Evolutionary conservation across 2,329 filamentous ascomycete genomes (phyloP).

Genomic region (Paecilomyces sp.): DNA sequence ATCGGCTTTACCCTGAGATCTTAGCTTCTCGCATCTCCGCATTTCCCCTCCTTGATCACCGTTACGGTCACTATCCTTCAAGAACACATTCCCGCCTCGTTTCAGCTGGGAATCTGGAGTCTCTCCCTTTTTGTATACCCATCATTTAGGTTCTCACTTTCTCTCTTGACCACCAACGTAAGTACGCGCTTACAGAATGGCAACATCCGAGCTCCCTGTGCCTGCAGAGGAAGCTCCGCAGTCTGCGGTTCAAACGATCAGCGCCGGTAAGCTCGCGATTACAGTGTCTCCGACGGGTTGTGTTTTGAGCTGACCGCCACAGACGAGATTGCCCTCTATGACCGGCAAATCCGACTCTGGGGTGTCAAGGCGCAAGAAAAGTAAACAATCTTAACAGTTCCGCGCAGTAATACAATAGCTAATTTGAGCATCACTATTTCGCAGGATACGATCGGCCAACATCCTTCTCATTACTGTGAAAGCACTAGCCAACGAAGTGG

Average conservation of each 20-base stretch:
- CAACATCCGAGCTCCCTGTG: conserved; percentile 11
- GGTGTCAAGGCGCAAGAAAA: conserved; percentile 87
- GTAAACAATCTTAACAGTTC: conserved; percentile 24
- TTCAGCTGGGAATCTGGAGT: not conserved
- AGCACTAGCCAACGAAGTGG: conserved; percentile 85
- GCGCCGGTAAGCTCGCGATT: conserved; percentile 20
- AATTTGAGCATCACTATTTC: not conserved
- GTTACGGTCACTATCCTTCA: not conserved
- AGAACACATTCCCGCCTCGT: not conserved
- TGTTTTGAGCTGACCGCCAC: conserved; percentile 3
- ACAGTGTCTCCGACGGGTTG: not conserved
- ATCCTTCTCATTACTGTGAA: conserved; percentile 84
- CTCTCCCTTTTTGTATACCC: not conserved
- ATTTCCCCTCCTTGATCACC: not conserved
- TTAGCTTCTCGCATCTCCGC: not conserved
- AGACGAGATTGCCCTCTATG: conserved; percentile 97
- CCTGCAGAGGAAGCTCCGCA: conserved; percentile 9
- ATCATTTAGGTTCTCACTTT: too few species aligned
- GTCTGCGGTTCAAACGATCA: conserved; percentile 19
- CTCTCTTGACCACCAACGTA: not conserved
- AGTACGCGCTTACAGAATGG: not conserved
- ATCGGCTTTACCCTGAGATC: not conserved
- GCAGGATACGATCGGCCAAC: conserved; percentile 76
- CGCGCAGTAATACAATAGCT: not conserved
- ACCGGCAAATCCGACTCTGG: conserved; percentile 95